These are phyloP conservation scores for Dorcoceras hygrometricum DNA, from an alignment of 257 asterid species.

Conservation along the genomic window DNA sequence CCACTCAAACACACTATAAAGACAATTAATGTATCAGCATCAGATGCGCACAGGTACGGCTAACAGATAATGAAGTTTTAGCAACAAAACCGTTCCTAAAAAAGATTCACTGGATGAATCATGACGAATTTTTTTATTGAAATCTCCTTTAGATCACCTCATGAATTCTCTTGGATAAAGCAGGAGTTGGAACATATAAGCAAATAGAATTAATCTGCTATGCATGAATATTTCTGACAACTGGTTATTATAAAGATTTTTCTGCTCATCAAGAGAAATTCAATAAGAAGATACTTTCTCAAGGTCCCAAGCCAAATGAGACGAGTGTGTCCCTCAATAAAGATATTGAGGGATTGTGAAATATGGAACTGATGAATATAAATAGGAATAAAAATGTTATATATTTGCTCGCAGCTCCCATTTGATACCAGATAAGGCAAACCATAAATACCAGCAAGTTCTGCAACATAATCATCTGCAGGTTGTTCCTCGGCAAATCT, in stretches of 20 bases:
- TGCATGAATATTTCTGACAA: background rate
- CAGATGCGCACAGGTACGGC: no score
- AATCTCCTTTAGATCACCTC: background rate
- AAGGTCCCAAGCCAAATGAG: conserved; percentile 14
- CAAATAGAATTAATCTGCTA: conserved; percentile 15
- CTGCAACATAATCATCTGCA: conserved; percentile 97
- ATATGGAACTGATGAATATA: background rate
- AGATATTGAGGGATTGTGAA: background rate
- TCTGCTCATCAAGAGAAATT: background rate
- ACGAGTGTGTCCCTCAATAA: background rate
- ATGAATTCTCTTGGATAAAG: conserved; percentile 11
- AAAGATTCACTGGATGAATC: background rate
- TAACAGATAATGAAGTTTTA: background rate
- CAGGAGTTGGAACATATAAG: background rate
- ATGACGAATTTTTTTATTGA: background rate
- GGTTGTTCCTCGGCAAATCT: conserved; percentile 95
- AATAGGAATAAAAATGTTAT: background rate
- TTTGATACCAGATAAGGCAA: no score
- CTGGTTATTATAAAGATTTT: background rate
- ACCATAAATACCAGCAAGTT: conserved; percentile 89
- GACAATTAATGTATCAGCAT: no score
- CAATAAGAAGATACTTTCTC: conserved; percentile 9
- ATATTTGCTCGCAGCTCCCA: no score
- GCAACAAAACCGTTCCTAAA: background rate
- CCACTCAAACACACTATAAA: no score